These are phyloP conservation scores for Mayamaea pseudoterrestris DNA, from an alignment of 108 stramenopile species.

Conservation along the genomic window DNA sequence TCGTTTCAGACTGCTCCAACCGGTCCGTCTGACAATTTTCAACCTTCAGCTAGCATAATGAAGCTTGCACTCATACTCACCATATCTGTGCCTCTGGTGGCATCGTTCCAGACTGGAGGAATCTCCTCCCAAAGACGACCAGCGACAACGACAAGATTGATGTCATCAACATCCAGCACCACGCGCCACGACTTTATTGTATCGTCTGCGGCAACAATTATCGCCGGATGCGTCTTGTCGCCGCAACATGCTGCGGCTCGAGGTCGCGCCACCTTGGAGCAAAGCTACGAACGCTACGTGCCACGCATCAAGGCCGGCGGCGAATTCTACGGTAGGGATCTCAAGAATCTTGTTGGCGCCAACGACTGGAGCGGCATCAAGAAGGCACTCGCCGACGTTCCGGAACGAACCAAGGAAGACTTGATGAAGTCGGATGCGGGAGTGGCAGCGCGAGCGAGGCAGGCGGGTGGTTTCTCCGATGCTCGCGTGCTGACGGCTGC, in stretches of 20 bases:
- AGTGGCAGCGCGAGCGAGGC: slow-evolving; percentile 50
- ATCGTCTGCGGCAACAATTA: slow-evolving; percentile 11
- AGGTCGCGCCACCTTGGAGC: slow-evolving; percentile 66
- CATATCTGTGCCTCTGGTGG: no score
- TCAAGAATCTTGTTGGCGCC: slow-evolving; percentile 37
- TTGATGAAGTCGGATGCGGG: slow-evolving; percentile 61
- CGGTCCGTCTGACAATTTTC: no score
- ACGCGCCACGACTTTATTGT: slow-evolving; percentile 26
- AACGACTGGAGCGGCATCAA: slow-evolving; percentile 50
- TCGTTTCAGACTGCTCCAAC: no score
- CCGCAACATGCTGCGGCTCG: slow-evolving; percentile 36
- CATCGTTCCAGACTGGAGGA: no score
- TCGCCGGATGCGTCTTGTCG: slow-evolving; percentile 8
- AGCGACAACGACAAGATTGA: not conserved
- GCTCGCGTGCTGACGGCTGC: slow-evolving; percentile 52
- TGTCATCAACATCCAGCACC: no score
- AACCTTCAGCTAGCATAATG: no score
- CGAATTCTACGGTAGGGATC: slow-evolving; percentile 41
- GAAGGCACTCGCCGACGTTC: slow-evolving; percentile 49
- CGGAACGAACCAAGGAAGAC: slow-evolving; percentile 65
- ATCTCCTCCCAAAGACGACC: not conserved
- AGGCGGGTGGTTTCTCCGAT: slow-evolving; percentile 65
- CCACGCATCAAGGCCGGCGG: slow-evolving; percentile 73
- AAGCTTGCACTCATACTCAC: no score
- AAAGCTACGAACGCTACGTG: slow-evolving; percentile 59